phyloP scores from a whole-genome alignment of 2,329 filamentous ascomycete genomes.

The Colletotrichum kahawae region DNA sequence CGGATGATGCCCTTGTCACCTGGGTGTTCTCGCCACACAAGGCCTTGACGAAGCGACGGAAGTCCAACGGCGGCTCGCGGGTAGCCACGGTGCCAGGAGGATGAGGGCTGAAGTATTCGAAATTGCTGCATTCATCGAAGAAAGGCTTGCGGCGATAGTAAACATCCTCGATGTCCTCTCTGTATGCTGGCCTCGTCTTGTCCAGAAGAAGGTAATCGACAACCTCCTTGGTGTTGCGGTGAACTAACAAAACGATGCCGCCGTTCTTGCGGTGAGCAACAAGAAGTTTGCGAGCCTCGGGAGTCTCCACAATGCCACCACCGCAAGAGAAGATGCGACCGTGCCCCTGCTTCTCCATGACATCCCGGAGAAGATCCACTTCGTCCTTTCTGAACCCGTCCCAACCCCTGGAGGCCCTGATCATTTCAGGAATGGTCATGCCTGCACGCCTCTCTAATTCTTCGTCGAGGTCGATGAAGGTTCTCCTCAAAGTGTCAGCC shows the following conservation, averaged over 20 bases:
- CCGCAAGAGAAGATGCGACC: conserved; percentile 92
- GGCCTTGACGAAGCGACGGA: conserved; percentile 69
- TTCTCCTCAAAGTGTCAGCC: conserved; percentile 73
- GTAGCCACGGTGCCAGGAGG: conserved; percentile 27
- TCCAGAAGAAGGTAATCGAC: conserved; percentile 89
- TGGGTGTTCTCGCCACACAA: conserved; percentile 34
- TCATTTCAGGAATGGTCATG: conserved; percentile 84
- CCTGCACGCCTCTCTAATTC: conserved; percentile 79
- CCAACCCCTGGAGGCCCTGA: conserved; percentile 77
- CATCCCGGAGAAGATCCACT: conserved; percentile 72
- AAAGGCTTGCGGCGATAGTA: conserved; percentile 88
- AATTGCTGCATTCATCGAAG: conserved; percentile 93
- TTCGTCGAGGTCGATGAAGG: conserved; percentile 85
- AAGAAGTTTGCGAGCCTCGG: conserved; percentile 79
- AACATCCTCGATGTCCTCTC: conserved; percentile 89
- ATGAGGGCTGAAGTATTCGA: conserved; percentile 87
- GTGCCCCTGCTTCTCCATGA: conserved; percentile 75
- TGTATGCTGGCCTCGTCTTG: conserved; percentile 89
- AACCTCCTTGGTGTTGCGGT: conserved; percentile 85
- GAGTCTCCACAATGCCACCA: conserved; percentile 88
- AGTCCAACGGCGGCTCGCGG: conserved; percentile 52
- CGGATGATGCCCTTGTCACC: conserved; percentile 32
- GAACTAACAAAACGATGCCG: conserved; percentile 85
- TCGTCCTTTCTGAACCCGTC: conserved; percentile 85
- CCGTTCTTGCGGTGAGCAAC: conserved; percentile 74